phyloP scores from a whole-genome alignment of 352 stramenopile genomes.

The Phytophthora citrophthora region DNA sequence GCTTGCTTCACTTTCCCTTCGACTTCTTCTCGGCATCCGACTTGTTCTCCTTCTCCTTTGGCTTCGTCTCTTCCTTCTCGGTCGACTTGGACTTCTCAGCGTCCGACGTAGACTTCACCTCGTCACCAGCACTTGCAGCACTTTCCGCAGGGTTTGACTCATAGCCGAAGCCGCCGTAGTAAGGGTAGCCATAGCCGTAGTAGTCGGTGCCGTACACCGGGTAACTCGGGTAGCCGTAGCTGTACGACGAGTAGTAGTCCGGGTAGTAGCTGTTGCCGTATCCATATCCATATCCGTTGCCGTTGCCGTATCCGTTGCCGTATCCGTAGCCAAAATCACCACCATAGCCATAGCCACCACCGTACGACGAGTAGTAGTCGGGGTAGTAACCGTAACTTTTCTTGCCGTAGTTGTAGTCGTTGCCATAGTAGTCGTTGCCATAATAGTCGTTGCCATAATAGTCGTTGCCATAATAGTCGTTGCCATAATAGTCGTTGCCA shows the following conservation, averaged over 20 bases:
- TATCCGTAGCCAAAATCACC: too few species aligned
- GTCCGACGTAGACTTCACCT: conserved; percentile 4
- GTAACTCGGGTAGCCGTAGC: too few species aligned
- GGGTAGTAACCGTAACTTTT: background rate
- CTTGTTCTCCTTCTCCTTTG: background rate
- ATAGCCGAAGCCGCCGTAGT: background rate
- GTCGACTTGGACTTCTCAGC: background rate
- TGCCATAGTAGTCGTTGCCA: background rate
- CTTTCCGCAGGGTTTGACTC: background rate
- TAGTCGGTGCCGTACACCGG: too few species aligned
- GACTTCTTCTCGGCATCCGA: background rate
- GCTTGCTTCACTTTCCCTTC: background rate
- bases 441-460: too few species aligned
- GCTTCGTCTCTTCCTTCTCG: background rate
- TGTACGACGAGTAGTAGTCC: too few species aligned
- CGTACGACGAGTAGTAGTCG: background rate
- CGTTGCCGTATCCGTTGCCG: too few species aligned
- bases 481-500: too few species aligned
- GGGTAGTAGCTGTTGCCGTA: too few species aligned
- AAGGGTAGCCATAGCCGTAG: too few species aligned
- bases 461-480: too few species aligned
- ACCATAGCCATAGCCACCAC: background rate
- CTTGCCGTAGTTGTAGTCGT: background rate
- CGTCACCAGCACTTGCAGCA: background rate
- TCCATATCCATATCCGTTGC: too few species aligned